Evolutionary conservation across 768 basidiomycete genomes (phyloP).

Genomic region (Trametes cinnabarina): DNA sequence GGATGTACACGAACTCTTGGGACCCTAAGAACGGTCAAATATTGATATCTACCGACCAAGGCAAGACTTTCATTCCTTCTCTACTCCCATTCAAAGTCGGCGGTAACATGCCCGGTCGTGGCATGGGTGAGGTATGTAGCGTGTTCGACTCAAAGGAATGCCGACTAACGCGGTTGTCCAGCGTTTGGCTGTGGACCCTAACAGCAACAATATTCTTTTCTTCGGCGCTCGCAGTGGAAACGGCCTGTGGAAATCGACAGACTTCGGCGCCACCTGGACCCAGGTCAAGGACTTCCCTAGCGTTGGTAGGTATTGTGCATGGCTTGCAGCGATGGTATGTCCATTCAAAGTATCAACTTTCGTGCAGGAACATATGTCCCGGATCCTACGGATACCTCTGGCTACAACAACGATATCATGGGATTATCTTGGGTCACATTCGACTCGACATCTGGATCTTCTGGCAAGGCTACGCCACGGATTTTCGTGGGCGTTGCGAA

Average conservation of each 20-base stretch:
- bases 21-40: constrained; percentile 65
- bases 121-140: constrained; percentile 52
- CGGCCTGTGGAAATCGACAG: constrained; percentile 64
- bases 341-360: not conserved
- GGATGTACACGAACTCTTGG: constrained; percentile 63
- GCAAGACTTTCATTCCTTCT: constrained; percentile 52
- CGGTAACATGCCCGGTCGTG: constrained; percentile 69
- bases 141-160: too few species aligned
- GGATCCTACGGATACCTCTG: constrained; percentile 49
- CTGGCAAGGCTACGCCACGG: constrained; percentile 53
- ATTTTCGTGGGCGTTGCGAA: constrained; percentile 71
- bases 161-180: constrained; percentile 21
- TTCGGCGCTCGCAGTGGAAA: constrained; percentile 65
- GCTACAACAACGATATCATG: constrained; percentile 37
- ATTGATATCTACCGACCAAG: constrained; percentile 56
- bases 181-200: constrained; percentile 63
- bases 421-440: constrained; percentile 65
- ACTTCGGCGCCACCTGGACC: constrained; percentile 57
- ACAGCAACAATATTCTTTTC: constrained; percentile 57
- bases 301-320: constrained; percentile 40
- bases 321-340: not conserved
- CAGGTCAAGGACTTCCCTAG: constrained; percentile 59
- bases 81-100: constrained; percentile 64
- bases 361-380: constrained; percentile 49
- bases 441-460: constrained; percentile 53